Evolutionary conservation across 2,329 filamentous ascomycete genomes (phyloP), one percentile per base, ranked within the genome.

Genomic region (Tolypocladium tundrense): DNA sequence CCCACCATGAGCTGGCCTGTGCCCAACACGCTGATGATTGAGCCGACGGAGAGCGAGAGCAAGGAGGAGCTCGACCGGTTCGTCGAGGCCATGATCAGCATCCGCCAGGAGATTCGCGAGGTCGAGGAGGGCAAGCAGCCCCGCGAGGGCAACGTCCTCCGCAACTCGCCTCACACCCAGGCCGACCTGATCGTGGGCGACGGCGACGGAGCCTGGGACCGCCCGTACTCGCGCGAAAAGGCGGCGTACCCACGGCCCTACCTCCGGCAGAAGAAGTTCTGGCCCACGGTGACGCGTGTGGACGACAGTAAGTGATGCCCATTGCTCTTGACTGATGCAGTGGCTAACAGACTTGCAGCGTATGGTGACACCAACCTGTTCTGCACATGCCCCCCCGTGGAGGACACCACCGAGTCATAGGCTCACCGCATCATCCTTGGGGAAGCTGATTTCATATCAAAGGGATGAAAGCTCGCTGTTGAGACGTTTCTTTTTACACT

Each of bases 1-100:
- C 93, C 93, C 0, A 97, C 93, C 56, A 97, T 97, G 93, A 91
- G 87, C 70, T 97, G 90, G 90, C 93, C 93, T 1, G 91, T 97
- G 2, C 83, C 90, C 56, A 95, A 95, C 75, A 97, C 93, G 1
- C 84, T 97, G 51, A 97, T 97, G 93, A 96, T 97, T 64, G 93
- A 97, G 77, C 93, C 93, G 2, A 97, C 93, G 0, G 93, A 97
- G 76, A 92, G 88, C 16, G 93, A 97, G 78, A 90, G 84, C 73
- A 92, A 94, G 72, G 88, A 88, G 61, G 93, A 97, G 78, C 83
- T 97, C 2, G 93, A 97, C 73, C 87, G 93, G 27, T 97, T 97
- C 79, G 90, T 91, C 61, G 88, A 97, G 63, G 91, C 93, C 0
- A 78, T 97, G 48, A 89, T 97, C 66, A 84, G 84, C 58, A 97